phyloP scores from a whole-genome alignment of 768 basidiomycete genomes.

The Pleurotus citrinopileatus region DNA sequence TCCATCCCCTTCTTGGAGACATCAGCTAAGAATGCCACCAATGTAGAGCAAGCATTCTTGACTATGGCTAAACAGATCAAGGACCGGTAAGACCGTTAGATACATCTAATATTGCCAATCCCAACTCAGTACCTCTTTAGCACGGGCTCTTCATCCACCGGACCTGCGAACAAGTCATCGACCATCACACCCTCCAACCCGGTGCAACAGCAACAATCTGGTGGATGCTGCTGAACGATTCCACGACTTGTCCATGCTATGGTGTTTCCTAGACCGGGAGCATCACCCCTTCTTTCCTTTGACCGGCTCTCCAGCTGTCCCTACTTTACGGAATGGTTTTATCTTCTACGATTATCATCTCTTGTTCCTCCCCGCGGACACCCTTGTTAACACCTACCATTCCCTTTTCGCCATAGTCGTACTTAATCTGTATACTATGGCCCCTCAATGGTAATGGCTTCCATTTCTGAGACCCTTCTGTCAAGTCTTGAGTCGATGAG shows the following conservation, averaged over 20 bases:
- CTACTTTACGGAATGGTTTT: conserved; percentile 18
- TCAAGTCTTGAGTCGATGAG: neutral
- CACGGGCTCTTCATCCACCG: conserved; percentile 80
- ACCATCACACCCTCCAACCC: conserved; percentile 84
- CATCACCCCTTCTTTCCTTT: conserved; percentile 1
- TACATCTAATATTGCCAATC: neutral
- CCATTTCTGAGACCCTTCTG: neutral
- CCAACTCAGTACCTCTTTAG: conserved; percentile 33
- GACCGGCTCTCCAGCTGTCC: conserved; percentile 13
- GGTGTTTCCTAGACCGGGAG: neutral
- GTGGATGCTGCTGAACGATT: conserved; percentile 73
- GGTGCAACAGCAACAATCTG: conserved; percentile 70
- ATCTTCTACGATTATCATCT: conserved; percentile 14
- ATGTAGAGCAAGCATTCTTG: conserved; percentile 99
- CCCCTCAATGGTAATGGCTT: neutral
- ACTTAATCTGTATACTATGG: neutral
- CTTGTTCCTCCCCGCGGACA: conserved; percentile 5
- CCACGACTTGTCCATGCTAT: neutral
- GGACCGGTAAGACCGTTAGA: conserved; percentile 58
- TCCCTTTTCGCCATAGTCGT: neutral
- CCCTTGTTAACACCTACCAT: neutral
- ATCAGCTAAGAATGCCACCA: conserved; percentile 98
- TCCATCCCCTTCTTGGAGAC: conserved; percentile 96
- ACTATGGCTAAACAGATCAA: conserved; percentile 98
- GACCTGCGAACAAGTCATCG: conserved; percentile 69